Evolutionary conservation across 2,329 filamentous ascomycete species (phyloP).

Genomic region (Cephalotrichum gorgonifer): DNA sequence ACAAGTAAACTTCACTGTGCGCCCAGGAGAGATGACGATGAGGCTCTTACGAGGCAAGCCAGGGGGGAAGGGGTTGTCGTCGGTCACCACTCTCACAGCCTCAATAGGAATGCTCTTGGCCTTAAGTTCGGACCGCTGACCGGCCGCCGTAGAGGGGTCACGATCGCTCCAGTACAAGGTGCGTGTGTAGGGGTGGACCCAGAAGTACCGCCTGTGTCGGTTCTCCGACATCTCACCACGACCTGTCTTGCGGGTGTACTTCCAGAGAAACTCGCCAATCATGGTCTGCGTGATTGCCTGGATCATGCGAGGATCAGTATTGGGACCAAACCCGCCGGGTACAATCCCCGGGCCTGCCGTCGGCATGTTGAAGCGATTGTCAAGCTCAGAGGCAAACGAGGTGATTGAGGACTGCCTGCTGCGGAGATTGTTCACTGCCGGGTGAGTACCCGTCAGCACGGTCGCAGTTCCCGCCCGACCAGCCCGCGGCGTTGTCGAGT

Average conservation of each 20-base stretch:
- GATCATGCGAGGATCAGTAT: slow-evolving; percentile 94
- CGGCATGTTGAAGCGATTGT: slow-evolving; percentile 74
- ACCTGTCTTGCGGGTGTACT: slow-evolving; percentile 93
- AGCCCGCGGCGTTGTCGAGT: slow-evolving; percentile 47
- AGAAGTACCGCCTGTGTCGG: slow-evolving; percentile 91
- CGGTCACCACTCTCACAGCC: slow-evolving; percentile 79
- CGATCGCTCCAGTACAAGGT: slow-evolving; percentile 94
- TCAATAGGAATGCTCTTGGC: slow-evolving; percentile 92
- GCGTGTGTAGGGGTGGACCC: slow-evolving; percentile 95
- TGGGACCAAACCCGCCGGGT: slow-evolving; percentile 50
- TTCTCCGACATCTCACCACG: slow-evolving; percentile 81
- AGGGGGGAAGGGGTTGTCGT: slow-evolving; percentile 91
- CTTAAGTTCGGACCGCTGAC: slow-evolving; percentile 57
- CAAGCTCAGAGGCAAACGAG: slow-evolving; percentile 90
- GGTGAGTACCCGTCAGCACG: neutral
- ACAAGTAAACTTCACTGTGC: slow-evolving; percentile 88
- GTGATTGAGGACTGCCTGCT: slow-evolving; percentile 77
- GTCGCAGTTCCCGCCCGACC: slow-evolving; percentile 18
- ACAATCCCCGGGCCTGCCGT: slow-evolving; percentile 42
- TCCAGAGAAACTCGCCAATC: slow-evolving; percentile 99
- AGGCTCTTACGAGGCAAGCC: slow-evolving; percentile 91
- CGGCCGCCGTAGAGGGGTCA: slow-evolving; percentile 68
- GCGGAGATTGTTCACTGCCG: slow-evolving; percentile 14
- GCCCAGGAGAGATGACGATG: slow-evolving; percentile 78
- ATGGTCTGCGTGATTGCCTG: slow-evolving; percentile 98